Evolutionary conservation across 2,329 filamentous ascomycete species (phyloP).

Genomic region (Ophiostoma quercus): DNA sequence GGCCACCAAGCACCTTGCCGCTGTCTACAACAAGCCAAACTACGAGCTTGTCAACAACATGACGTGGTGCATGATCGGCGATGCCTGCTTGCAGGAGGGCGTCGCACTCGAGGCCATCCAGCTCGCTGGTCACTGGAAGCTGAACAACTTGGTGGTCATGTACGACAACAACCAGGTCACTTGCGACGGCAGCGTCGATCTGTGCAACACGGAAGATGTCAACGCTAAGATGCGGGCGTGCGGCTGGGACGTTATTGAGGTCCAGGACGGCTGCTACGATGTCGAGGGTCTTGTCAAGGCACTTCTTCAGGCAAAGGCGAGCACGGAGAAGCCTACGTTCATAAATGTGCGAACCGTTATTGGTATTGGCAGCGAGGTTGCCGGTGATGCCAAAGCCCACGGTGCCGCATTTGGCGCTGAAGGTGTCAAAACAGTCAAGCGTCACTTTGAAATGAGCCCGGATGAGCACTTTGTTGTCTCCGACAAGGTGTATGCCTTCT

Average conservation of each 20-base stretch:
- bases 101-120: conserved; percentile 53
- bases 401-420: conserved; percentile 52
- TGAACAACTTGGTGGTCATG: conserved; percentile 53
- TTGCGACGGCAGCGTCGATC: conserved; percentile 52
- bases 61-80: conserved; percentile 54
- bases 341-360: conserved; percentile 56
- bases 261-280: conserved; percentile 49
- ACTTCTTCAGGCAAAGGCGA: conserved; percentile 33
- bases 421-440: conserved; percentile 37
- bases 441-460: neutral
- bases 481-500: conserved; percentile 44
- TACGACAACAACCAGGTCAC: conserved; percentile 60
- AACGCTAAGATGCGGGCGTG: conserved; percentile 50
- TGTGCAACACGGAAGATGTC: conserved; percentile 40
- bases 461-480: neutral
- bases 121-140: conserved; percentile 50
- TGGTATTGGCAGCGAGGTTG: conserved; percentile 44
- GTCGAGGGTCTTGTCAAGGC: conserved; percentile 40
- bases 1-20: conserved; percentile 51
- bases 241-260: conserved; percentile 52
- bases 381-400: conserved; percentile 49
- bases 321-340: conserved; percentile 34
- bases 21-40: conserved; percentile 48
- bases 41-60: conserved; percentile 42
- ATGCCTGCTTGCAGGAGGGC: conserved; percentile 55